Evolutionary conservation across 257 asterid species (phyloP).

Genomic region (Solanum okadae): DNA sequence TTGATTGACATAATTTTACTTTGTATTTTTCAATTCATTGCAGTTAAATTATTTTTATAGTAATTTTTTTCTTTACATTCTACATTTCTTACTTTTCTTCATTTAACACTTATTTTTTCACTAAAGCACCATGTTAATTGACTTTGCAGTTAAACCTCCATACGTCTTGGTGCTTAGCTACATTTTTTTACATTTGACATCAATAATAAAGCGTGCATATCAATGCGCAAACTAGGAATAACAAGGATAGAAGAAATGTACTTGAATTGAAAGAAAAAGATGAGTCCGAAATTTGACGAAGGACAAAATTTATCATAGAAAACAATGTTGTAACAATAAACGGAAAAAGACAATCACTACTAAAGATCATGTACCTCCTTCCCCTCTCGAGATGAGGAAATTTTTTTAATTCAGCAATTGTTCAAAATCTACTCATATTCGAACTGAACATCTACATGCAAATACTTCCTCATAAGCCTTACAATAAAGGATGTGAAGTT

Average conservation of each 20-base stretch:
- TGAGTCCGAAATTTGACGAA: background rate
- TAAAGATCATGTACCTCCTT: slow-evolving; percentile 7
- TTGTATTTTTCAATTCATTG: background rate
- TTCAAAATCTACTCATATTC: slow-evolving; percentile 49
- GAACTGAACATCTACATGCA: slow-evolving; percentile 67
- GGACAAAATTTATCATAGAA: background rate
- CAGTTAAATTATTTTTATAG: background rate
- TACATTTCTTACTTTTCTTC: background rate
- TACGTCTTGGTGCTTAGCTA: background rate
- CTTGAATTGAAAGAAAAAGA: background rate
- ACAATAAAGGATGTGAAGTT: slow-evolving; percentile 65
- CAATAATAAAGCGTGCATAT: background rate
- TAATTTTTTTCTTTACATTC: background rate
- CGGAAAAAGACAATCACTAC: background rate
- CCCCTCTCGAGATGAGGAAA: background rate
- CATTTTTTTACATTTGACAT: background rate
- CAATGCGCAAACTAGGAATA: background rate
- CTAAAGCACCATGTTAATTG: background rate
- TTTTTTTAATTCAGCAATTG: background rate
- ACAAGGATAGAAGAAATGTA: background rate
- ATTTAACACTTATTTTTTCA: background rate
- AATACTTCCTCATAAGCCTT: slow-evolving; percentile 62
- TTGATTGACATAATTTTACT: background rate
- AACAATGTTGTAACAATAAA: background rate
- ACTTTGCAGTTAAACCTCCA: background rate